A percentile compares a stretch with the other conserved stretches of the same genome.
Conservation (phyloP, 2,329 filamentous ascomycete genomes). For the Diaporthe capsici region DNA sequence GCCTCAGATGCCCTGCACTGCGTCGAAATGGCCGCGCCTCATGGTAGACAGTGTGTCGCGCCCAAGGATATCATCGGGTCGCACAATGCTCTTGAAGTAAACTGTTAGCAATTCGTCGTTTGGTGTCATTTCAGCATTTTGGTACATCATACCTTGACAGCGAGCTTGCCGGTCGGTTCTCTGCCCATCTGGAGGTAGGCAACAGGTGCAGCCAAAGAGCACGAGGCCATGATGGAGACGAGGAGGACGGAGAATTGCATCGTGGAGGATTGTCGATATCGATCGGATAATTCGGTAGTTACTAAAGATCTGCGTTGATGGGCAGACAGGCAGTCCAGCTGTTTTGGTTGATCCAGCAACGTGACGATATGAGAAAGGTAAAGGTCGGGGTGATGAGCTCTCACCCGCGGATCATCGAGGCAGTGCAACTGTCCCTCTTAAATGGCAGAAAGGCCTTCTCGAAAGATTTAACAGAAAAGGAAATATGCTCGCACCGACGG, state of each 20-base stretch:
- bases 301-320: slow-evolving; percentile 8
- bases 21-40: slow-evolving; percentile 32
- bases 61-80: slow-evolving; percentile 38
- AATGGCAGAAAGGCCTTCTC: not conserved
- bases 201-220: slow-evolving; percentile 29
- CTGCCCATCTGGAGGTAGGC: slow-evolving; percentile 29
- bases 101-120: not conserved
- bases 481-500: slow-evolving; percentile 17
- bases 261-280: slow-evolving; percentile 23
- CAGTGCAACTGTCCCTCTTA: slow-evolving; percentile 21
- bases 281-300: not conserved
- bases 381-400: slow-evolving; percentile 19
- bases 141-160: slow-evolving; percentile 33
- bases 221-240: slow-evolving; percentile 29
- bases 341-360: slow-evolving; percentile 34
- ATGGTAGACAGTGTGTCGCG: slow-evolving; percentile 33
- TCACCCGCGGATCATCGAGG: slow-evolving; percentile 6
- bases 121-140: not conserved
- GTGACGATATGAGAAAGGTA: not conserved
- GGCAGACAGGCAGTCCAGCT: slow-evolving; percentile 9
- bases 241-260: slow-evolving; percentile 38
- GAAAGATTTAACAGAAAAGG: not conserved
- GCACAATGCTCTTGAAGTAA: slow-evolving; percentile 24
- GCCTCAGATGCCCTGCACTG: slow-evolving; percentile 4
- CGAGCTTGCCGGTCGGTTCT: slow-evolving; percentile 36